phyloP scores from a whole-genome alignment of 768 basidiomycete genomes.

The Tephrocybe sp. region DNA sequence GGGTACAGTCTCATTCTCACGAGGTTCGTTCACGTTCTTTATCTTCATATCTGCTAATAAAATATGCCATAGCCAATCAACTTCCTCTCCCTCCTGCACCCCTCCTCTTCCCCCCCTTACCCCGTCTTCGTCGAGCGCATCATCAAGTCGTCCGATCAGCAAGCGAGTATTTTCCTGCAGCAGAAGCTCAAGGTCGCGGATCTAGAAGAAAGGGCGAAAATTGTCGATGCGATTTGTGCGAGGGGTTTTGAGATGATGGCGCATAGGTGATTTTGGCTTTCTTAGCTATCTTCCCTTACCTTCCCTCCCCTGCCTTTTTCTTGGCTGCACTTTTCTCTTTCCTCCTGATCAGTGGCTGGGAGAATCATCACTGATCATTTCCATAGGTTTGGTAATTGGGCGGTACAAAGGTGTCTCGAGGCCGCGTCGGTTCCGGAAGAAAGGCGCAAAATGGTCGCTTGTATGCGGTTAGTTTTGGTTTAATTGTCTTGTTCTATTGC shows the following conservation, averaged over 20 bases:
- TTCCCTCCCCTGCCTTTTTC: no score
- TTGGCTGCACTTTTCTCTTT: no score
- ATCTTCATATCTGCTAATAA: constrained; percentile 21
- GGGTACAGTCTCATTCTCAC: constrained; percentile 28
- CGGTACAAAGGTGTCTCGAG: constrained; percentile 84
- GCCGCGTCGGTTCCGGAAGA: constrained; percentile 75
- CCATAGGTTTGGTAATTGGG: constrained; percentile 87
- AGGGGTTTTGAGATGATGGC: constrained; percentile 94
- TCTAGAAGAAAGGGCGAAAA: constrained; percentile 72
- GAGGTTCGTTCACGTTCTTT: constrained; percentile 48
- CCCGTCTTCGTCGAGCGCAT: constrained; percentile 80
- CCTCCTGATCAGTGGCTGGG: no score
- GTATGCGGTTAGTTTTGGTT: constrained; percentile 65
- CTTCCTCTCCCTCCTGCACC: constrained; percentile 82
- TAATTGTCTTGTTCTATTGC: neutral
- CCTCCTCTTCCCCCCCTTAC: constrained; percentile 84
- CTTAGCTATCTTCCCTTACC: no score
- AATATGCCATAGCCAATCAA: constrained; percentile 70
- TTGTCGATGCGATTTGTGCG: constrained; percentile 83
- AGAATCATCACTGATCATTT: constrained; percentile 4
- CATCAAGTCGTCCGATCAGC: constrained; percentile 88
- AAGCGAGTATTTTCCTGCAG: constrained; percentile 87
- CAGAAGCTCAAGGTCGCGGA: constrained; percentile 90
- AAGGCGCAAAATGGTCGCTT: constrained; percentile 77
- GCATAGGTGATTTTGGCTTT: constrained; percentile 51